Evolutionary conservation across 2,329 filamentous ascomycete genomes (phyloP).

Genomic region (Furcasterigmium furcatum): DNA sequence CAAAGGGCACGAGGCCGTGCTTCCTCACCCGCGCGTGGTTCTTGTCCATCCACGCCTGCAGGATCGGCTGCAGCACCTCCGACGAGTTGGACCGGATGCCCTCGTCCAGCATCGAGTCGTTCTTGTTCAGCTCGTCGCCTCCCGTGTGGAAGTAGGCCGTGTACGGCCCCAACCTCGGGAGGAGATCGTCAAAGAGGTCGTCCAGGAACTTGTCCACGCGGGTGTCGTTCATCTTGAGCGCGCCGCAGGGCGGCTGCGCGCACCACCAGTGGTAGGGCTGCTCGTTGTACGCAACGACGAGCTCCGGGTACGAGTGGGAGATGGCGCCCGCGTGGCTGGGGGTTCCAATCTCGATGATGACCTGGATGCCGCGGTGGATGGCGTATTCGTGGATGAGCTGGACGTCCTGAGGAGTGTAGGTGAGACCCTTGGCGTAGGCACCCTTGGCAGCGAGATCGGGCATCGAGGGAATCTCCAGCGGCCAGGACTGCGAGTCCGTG

Average conservation of each 20-base stretch:
- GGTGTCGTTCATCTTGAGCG: slow-evolving; percentile 72
- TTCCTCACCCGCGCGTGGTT: slow-evolving; percentile 63
- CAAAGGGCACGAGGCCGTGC: slow-evolving; percentile 67
- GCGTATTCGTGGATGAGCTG: slow-evolving; percentile 68
- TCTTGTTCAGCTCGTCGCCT: slow-evolving; percentile 80
- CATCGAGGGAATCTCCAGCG: slow-evolving; percentile 73
- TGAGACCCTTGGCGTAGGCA: slow-evolving; percentile 64
- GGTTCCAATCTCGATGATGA: slow-evolving; percentile 77
- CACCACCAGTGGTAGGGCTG: slow-evolving; percentile 58
- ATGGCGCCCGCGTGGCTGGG: slow-evolving; percentile 75
- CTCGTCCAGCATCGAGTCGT: slow-evolving; percentile 71
- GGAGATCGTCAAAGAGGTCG: slow-evolving; percentile 69
- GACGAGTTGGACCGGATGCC: slow-evolving; percentile 65
- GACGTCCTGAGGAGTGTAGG: slow-evolving; percentile 66
- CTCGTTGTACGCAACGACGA: slow-evolving; percentile 63
- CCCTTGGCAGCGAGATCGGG: slow-evolving; percentile 71
- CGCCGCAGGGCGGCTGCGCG: slow-evolving; percentile 62
- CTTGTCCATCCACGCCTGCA: slow-evolving; percentile 74
- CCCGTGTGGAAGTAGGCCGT: slow-evolving; percentile 80
- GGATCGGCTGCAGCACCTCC: slow-evolving; percentile 65
- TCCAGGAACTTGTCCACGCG: slow-evolving; percentile 70
- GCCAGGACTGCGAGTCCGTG: slow-evolving; percentile 84
- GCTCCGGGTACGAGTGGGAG: slow-evolving; percentile 63
- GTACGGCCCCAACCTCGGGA: slow-evolving; percentile 69
- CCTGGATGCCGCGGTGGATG: slow-evolving; percentile 62